Conservation (phyloP, 257 asterid species). For the Handroanthus guayacan region DNA sequence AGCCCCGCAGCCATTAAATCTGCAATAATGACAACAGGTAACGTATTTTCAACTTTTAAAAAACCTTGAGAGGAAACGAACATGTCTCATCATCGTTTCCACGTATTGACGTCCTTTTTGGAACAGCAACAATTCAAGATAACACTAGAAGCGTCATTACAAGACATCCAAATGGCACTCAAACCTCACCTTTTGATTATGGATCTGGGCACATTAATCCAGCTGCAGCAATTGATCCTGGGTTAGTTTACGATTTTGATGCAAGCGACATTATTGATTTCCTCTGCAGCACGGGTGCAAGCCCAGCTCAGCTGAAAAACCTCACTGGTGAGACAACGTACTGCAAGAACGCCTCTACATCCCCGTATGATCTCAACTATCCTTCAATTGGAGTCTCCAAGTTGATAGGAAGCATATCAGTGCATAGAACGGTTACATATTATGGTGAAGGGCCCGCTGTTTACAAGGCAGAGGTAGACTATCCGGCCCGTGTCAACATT, state of each 20-base stretch:
- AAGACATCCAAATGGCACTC: constrained; percentile 52
- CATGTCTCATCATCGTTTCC: constrained; percentile 3
- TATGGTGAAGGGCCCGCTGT: constrained; percentile 54
- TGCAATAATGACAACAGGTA: constrained; percentile 76
- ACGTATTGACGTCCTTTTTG: not conserved
- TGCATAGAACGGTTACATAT: constrained; percentile 61
- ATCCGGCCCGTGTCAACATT: constrained; percentile 54
- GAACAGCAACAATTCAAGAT: constrained; percentile 52
- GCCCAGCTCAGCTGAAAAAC: constrained; percentile 59
- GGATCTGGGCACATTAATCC: constrained; percentile 72
- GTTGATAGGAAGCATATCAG: constrained; percentile 52
- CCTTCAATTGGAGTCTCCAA: constrained; percentile 69
- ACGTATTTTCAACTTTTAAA: not conserved
- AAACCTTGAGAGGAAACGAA: not conserved
- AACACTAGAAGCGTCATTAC: constrained; percentile 48
- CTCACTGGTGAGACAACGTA: constrained; percentile 44
- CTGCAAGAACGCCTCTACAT: constrained; percentile 43
- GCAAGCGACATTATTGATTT: constrained; percentile 49
- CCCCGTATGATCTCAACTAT: constrained; percentile 60
- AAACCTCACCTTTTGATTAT: constrained; percentile 58
- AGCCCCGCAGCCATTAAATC: constrained; percentile 73
- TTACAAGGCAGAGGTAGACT: constrained; percentile 46
- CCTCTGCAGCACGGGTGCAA: constrained; percentile 66
- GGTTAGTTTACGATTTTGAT: constrained; percentile 59
- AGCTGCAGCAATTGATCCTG: constrained; percentile 63